Evolutionary conservation across 1,284 basidiomycete genomes (phyloP).

Genomic region (Malassezia cuniculi): DNA sequence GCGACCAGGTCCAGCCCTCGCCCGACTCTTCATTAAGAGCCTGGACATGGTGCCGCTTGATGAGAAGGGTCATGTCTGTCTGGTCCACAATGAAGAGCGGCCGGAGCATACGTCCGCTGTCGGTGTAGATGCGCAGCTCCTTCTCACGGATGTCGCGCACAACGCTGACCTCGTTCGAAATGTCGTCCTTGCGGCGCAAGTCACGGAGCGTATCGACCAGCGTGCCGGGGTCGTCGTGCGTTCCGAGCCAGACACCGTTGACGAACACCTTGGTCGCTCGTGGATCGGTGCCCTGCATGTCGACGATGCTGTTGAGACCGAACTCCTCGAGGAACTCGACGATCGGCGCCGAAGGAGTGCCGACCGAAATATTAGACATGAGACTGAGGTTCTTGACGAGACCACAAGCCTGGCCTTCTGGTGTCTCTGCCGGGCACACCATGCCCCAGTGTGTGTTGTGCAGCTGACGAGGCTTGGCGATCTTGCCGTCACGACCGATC

Average conservation of each 20-base stretch:
- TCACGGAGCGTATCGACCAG: conserved; percentile 85
- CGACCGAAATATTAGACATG: conserved; percentile 96
- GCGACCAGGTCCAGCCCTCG: conserved; percentile 60
- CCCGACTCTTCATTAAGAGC: conserved; percentile 51
- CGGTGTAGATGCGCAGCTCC: conserved; percentile 86
- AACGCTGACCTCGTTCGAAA: conserved; percentile 87
- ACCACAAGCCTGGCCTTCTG: conserved; percentile 97
- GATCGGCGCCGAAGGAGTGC: conserved; percentile 86
- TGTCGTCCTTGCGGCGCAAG: conserved; percentile 83
- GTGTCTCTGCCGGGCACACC: conserved; percentile 91
- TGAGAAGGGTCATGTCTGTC: conserved; percentile 60
- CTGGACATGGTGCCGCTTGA: conserved; percentile 70
- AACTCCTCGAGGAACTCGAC: conserved; percentile 98
- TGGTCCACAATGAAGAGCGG: conserved; percentile 89
- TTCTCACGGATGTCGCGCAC: conserved; percentile 93
- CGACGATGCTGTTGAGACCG: conserved; percentile 49
- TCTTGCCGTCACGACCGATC: conserved; percentile 94
- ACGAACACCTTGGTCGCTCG: conserved; percentile 83
- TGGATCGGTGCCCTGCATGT: conserved; percentile 36
- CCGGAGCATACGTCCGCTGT: conserved; percentile 88
- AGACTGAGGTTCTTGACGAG: conserved; percentile 96
- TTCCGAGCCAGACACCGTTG: conserved; percentile 98
- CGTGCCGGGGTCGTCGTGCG: conserved; percentile 87
- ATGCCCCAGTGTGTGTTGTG: conserved; percentile 99
- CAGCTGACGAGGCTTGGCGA: conserved; percentile 94